Conservation (phyloP, 192 early-diverging fungal species). For the Linnemannia elongata region DNA sequence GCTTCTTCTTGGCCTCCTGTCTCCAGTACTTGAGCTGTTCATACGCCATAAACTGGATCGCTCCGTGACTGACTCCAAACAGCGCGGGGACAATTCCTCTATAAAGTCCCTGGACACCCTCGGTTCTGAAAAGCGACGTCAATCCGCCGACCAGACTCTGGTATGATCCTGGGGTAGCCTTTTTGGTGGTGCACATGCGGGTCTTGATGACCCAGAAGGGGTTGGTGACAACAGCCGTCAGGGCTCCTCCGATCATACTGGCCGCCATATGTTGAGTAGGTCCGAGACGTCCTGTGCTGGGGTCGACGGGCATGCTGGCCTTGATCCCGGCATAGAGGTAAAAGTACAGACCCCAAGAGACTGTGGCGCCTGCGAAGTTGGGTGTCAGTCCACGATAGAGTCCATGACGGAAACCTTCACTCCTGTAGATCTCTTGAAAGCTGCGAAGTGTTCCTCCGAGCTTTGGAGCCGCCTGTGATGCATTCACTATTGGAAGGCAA, state of each 20-base stretch:
- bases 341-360: conserved; percentile 99
- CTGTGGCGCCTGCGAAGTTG: conserved; percentile 90
- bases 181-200: conserved; percentile 81
- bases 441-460: conserved; percentile 78
- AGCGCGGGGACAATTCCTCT: conserved; percentile 89
- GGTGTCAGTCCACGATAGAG: conserved; percentile 93
- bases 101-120: conserved; percentile 83
- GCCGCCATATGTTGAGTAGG: conserved; percentile 83
- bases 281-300: conserved; percentile 68
- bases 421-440: conserved; percentile 67
- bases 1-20: conserved; percentile 48
- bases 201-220: conserved; percentile 91
- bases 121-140: conserved; percentile 66
- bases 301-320: conserved; percentile 69
- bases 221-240: conserved; percentile 81
- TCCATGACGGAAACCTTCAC: conserved; percentile 75
- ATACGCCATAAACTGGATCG: conserved; percentile 98
- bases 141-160: conserved; percentile 77
- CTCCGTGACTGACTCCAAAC: conserved; percentile 96
- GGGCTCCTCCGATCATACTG: conserved; percentile 61
- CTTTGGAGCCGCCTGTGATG: conserved; percentile 61
- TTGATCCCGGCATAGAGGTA: conserved; percentile 87
- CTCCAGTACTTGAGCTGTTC: conserved; percentile 93
- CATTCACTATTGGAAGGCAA: conserved; percentile 57
- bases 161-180: conserved; percentile 70